These are phyloP conservation scores for Phytophthora lateralis DNA, from an alignment of 352 stramenopile genomes.

Conservation along the genomic window DNA sequence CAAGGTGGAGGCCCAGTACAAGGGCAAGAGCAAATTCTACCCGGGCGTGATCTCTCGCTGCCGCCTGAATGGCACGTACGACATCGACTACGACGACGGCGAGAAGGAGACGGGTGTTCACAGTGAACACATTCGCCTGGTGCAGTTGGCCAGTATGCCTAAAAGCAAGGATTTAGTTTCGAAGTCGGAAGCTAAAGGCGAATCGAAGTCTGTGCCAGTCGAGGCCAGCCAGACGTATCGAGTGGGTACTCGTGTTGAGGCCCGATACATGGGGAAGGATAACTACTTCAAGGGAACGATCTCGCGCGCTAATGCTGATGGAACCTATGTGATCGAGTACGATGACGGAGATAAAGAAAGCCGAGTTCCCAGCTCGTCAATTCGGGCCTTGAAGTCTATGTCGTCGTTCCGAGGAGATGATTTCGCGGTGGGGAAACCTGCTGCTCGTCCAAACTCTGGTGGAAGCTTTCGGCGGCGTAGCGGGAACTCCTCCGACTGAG, in stretches of 20 bases:
- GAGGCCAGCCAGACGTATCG: constrained; percentile 9
- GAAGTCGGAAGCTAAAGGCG: constrained; percentile 13
- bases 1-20: constrained; percentile 70
- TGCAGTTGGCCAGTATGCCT: constrained; percentile 1
- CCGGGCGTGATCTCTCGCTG: constrained; percentile 51
- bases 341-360: constrained; percentile 76
- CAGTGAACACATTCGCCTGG: constrained; percentile 30
- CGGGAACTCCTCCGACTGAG: constrained; percentile 55
- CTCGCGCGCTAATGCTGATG: constrained; percentile 42
- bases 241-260: constrained; percentile 50
- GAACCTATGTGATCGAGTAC: constrained; percentile 77
- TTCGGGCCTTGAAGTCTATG: constrained; percentile 37
- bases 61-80: constrained; percentile 36
- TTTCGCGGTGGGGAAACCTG: constrained; percentile 41
- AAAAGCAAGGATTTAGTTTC: constrained; percentile 2
- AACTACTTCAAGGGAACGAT: constrained; percentile 75
- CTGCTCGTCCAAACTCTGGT: constrained; percentile 32
- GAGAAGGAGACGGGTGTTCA: constrained; percentile 36
- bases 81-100: constrained; percentile 30
- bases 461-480: constrained; percentile 45
- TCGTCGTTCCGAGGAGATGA: constrained; percentile 34
- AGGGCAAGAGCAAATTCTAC: constrained; percentile 68
- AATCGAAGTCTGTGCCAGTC: constrained; percentile 2
- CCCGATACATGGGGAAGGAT: constrained; percentile 60
- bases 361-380: constrained; percentile 40